Evolutionary conservation across 192 early-diverging fungal species (phyloP).

Genomic region (Pecoramyces ruminantium): DNA sequence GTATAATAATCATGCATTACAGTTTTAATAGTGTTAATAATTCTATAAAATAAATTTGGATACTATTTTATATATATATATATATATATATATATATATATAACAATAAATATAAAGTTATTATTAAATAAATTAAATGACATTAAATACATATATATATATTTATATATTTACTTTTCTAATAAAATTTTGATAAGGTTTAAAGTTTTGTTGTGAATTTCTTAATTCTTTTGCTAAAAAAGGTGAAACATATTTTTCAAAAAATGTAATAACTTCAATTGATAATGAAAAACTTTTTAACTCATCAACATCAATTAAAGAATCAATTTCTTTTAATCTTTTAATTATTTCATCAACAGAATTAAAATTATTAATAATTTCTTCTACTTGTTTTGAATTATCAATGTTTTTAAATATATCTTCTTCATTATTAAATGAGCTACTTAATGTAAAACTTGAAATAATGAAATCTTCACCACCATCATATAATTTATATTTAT

Average conservation of each 20-base stretch:
- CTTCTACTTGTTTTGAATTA: neutral
- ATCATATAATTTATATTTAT: neutral
- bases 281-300: neutral
- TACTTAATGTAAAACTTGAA: neutral
- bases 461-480: neutral
- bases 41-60: neutral
- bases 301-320: neutral
- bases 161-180: neutral
- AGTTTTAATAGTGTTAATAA: neutral
- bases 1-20: neutral
- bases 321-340: neutral
- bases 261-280: neutral
- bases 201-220: neutral
- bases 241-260: neutral
- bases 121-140: too few species aligned
- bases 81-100: too few species aligned
- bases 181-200: neutral
- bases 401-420: neutral
- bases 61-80: neutral
- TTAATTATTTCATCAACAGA: neutral
- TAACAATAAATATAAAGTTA: too few species aligned
- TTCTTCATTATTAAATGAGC: neutral
- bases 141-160: too few species aligned
- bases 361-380: neutral
- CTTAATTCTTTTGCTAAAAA: neutral